A percentile compares a stretch with the other conserved stretches of the same genome.
These are phyloP conservation scores for Solanum infundibuliforme DNA, from an alignment of 257 asterid species.

Conservation along the genomic window DNA sequence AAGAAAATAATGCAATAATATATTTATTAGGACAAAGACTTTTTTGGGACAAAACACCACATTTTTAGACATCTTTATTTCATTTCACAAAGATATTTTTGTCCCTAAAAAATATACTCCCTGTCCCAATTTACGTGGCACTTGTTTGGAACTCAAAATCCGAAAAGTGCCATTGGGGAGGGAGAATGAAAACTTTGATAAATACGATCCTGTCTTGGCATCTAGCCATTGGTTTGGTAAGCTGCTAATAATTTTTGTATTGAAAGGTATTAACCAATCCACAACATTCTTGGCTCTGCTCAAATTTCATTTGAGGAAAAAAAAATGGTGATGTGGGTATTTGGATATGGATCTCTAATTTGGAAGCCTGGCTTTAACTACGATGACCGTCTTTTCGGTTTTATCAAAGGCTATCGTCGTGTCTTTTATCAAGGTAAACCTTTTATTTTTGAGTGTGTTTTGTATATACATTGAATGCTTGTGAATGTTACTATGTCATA, in stretches of 20 bases:
- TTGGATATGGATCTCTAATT: conserved; percentile 93
- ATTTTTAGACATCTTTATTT: no score
- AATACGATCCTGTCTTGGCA: not conserved
- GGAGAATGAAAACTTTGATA: not conserved
- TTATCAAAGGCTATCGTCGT: conserved; percentile 77
- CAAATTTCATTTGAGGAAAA: not conserved
- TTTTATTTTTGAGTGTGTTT: not conserved
- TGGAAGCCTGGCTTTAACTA: conserved; percentile 82
- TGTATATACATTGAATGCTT: not conserved
- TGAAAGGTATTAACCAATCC: not conserved
- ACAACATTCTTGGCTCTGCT: not conserved
- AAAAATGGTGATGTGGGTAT: conserved; percentile 90
- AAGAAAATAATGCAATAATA: not conserved
- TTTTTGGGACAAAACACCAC: no score
- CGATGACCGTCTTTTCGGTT: conserved; percentile 80
- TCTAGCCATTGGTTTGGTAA: not conserved
- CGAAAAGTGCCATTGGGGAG: not conserved
- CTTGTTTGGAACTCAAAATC: no score
- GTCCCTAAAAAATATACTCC: no score
- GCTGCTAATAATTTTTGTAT: not conserved
- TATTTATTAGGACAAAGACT: not conserved
- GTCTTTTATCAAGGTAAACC: conserved; percentile 79
- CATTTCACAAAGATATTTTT: no score
- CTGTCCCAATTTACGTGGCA: no score
- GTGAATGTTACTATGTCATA: not conserved